Evolutionary conservation across 805 yeast species (phyloP), one percentile per base, ranked within the genome.

Genomic region (Candida methanosorbosa): DNA sequence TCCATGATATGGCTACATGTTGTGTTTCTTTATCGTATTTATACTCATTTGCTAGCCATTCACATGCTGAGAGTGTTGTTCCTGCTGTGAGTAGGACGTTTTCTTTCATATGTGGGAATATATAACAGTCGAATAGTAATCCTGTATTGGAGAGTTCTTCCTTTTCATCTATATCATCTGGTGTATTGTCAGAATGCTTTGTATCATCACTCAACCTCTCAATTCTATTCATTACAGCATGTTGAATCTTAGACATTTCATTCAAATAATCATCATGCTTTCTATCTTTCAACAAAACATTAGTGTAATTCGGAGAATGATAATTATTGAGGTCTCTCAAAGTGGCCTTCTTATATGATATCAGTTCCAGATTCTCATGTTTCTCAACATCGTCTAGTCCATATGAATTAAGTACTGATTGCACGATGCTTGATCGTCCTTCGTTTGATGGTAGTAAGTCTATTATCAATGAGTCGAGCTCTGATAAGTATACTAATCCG

Each of bases 1-100:
- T 72, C 87, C 87, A 82, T 48, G 80, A 80, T 30, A 82, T 63
- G 2, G 70, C 77, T 1, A 73, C 55, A 9, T 50, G 38, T 27
- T 59, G 61, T 19, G 28, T 29, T 20, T 9, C 30, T 32, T 12
- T 27, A 15, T 29, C 35, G 29, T 18, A 30, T 25, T 18, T 20
- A 20, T 16, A 24, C 8, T 38, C 38, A 2, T 30, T 33, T 2
- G 49, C 33, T 3, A 68, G 43, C 45, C 57, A 61, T 5, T 56
- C 52, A 0, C 73, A 74, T 9, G 78, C 61, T 9, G 67, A 49
- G 9, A 81, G 41, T 2, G 83, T 72, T 0, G 85, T 70, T 0
- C 84, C 83, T 0, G 81, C 75, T 0, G 67, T 54, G 0, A 59
- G 52, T 16, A 48, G 50, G 5, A 73, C 66, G 44, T 81, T 80